Evolutionary conservation across 192 early-diverging fungal genomes (phyloP), one percentile per base, ranked within the genome.

Genomic region (Entomortierella parvispora): DNA sequence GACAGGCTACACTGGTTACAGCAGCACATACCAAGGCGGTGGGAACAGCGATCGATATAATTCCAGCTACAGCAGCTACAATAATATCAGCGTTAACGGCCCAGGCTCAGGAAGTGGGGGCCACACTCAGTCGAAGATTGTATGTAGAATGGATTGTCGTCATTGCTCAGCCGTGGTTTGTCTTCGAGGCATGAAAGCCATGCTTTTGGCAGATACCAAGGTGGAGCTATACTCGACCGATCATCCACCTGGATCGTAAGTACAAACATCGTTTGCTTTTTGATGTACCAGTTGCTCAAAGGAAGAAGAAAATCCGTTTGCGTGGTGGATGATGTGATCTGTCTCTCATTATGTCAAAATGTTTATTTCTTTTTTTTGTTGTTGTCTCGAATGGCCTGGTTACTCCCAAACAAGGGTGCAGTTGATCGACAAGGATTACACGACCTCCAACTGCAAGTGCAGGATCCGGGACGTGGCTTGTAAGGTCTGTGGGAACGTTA

Each of bases 171-270:
- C 84, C 25, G 82, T 87, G 44, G 81, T 93, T 3, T 91, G 90
- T 56, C 71, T 76, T 14, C 83, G 91, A 44, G 92, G 91, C n/a
- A 93, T 93, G 92, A 89, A 87, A 81, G 90, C 90, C 9, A 66
- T 91, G 75, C 77, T 91, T 34, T 71, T 90, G 3, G 90, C 90
- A 2, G 92, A 93, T 58, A 89, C 86, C 44, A 74, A 84, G 11
- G 87, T 93, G 33, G 90, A 93, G 78, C 68, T 93, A 17, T 93
- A 85, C 59, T 93, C 92, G 18, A 93, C 92, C 9, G 90, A 93
- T 69, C 81, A 88, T 58, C 89, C 90, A 6, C 92, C 90, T 8
- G 81, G 83, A 69, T 71, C 83, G 90, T 92, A 88, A 81, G 90
- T 86, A 12, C 37, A 5, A 40, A 40, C n/a, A n/a, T n/a, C n/a